Conservation (phyloP, 331 rosid species). For the Saraca asoca region DNA sequence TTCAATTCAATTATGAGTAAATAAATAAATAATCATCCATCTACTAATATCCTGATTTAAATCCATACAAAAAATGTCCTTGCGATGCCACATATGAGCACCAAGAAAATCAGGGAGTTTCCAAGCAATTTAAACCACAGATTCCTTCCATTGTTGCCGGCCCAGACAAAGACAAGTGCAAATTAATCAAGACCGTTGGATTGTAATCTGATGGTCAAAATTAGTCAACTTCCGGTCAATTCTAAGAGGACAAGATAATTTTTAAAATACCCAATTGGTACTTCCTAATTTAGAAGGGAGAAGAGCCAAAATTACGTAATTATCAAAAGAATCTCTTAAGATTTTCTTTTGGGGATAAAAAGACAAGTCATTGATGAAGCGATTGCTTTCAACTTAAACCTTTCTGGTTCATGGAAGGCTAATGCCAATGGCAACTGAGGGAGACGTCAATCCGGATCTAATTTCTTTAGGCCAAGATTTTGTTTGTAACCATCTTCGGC, state of each 20-base stretch:
- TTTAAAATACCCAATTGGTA: constrained; percentile 19
- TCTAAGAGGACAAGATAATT: not conserved
- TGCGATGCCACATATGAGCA: no score
- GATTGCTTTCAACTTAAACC: constrained; percentile 24
- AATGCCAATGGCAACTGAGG: constrained; percentile 35
- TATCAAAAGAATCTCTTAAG: constrained; percentile 53
- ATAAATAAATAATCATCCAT: no score
- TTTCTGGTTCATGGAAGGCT: constrained; percentile 31
- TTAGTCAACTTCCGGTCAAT: constrained; percentile 52
- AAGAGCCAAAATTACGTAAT: constrained; percentile 48
- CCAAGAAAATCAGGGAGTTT: no score
- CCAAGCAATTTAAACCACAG: no score
- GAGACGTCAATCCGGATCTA: constrained; percentile 49
- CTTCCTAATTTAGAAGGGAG: constrained; percentile 28
- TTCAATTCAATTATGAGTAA: no score
- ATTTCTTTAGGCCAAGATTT: constrained; percentile 53
- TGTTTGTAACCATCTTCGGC: constrained; percentile 48
- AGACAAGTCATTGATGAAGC: constrained; percentile 31
- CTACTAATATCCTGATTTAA: no score
- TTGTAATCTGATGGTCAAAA: constrained; percentile 43
- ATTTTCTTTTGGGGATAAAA: constrained; percentile 37
- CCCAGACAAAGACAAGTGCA: constrained; percentile 20
- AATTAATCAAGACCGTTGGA: constrained; percentile 44
- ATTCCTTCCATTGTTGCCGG: no score
- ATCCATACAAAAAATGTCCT: no score